These are phyloP conservation scores for Ogataea glucozyma DNA, from an alignment of 805 yeast species.

Conservation along the genomic window DNA sequence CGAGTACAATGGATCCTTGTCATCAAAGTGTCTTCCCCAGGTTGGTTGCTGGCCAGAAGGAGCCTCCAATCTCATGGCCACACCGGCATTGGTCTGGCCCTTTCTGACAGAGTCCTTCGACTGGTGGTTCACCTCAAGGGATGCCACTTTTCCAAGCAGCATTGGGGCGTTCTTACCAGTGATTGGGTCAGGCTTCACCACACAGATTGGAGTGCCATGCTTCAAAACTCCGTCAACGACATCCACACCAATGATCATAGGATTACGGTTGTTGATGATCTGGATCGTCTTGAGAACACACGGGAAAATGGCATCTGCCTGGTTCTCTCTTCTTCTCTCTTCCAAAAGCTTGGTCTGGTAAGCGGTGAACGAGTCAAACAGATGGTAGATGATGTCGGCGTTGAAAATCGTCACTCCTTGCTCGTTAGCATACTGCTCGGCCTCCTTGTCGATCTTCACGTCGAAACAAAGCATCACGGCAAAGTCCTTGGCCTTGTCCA, in stretches of 20 bases:
- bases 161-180: slow-evolving; percentile 72
- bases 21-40: slow-evolving; percentile 99
- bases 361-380: slow-evolving; percentile 91
- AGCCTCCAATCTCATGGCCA: slow-evolving; percentile 94
- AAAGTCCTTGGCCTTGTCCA: slow-evolving; percentile 91
- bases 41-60: slow-evolving; percentile 92
- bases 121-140: slow-evolving; percentile 96
- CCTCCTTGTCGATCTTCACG: slow-evolving; percentile 95
- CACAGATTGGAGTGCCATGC: slow-evolving; percentile 93
- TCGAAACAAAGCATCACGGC: slow-evolving; percentile 99
- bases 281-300: slow-evolving; percentile 92
- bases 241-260: slow-evolving; percentile 99
- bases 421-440: slow-evolving; percentile 96
- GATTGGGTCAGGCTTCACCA: slow-evolving; percentile 84
- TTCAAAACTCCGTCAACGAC: slow-evolving; percentile 88
- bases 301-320: slow-evolving; percentile 91
- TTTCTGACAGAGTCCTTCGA: slow-evolving; percentile 76
- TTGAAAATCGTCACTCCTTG: slow-evolving; percentile 89
- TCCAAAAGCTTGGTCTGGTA: slow-evolving; percentile 88
- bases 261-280: slow-evolving; percentile 96
- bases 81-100: slow-evolving; percentile 97
- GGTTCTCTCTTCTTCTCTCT: slow-evolving; percentile 83
- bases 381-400: slow-evolving; percentile 95
- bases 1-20: slow-evolving; percentile 87
- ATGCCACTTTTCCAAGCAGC: slow-evolving; percentile 82